phyloP scores from a whole-genome alignment of 257 asterid species.

The Nemophila menziesii region DNA sequence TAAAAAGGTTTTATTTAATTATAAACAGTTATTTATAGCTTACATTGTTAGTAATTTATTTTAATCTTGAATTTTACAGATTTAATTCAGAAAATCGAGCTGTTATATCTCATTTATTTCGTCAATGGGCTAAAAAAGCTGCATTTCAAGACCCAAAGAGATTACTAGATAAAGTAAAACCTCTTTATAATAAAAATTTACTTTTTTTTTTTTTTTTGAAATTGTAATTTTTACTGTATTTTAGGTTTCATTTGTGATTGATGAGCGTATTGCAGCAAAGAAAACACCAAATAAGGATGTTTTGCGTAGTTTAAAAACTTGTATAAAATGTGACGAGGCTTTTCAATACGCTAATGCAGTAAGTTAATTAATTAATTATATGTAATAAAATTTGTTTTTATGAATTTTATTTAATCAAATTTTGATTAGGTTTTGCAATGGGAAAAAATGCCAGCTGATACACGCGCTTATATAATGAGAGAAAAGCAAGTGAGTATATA shows the following conservation, averaged over 20 bases:
- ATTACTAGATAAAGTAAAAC: constrained; percentile 67
- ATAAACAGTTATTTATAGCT: background rate
- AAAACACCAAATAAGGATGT: constrained; percentile 78
- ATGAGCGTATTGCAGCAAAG: constrained; percentile 72
- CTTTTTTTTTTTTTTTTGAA: background rate
- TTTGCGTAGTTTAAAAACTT: constrained; percentile 56
- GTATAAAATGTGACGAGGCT: constrained; percentile 63
- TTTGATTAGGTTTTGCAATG: constrained; percentile 52
- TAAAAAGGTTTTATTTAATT: constrained; percentile 52
- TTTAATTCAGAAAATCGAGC: constrained; percentile 60
- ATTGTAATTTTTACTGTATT: no score
- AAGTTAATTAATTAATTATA: constrained; percentile 24
- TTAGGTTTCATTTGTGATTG: constrained; percentile 77
- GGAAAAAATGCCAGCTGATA: constrained; percentile 84
- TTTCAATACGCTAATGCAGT: constrained; percentile 67
- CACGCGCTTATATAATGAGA: constrained; percentile 79
- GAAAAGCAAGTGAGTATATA: constrained; percentile 60
- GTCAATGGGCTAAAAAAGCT: constrained; percentile 90
- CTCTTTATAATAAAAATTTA: constrained; percentile 4
- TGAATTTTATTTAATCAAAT: background rate
- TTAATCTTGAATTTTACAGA: constrained; percentile 27
- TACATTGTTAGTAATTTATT: constrained; percentile 9
- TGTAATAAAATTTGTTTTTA: constrained; percentile 1
- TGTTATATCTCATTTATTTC: constrained; percentile 77
- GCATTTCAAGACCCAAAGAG: constrained; percentile 94